These are phyloP conservation scores for Cryptococcus amylolentus DNA, from an alignment of 1,284 basidiomycete species.

Conservation along the genomic window DNA sequence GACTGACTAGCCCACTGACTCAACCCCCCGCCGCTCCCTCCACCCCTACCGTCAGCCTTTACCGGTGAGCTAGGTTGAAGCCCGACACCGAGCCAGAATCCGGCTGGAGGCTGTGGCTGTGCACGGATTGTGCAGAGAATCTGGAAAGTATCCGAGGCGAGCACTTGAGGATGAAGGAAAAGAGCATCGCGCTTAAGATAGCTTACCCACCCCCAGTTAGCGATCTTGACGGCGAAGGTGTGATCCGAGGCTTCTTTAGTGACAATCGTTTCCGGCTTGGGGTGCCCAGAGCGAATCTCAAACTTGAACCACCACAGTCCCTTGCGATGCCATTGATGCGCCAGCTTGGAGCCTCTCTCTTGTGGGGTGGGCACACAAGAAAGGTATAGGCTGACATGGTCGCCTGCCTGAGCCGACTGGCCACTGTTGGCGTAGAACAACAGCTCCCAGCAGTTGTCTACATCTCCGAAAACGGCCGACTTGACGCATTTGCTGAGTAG, in stretches of 20 bases:
- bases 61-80: conserved; percentile 11
- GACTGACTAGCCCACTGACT: conserved; percentile 38
- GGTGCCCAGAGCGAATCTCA: conserved; percentile 61
- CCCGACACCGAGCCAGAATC: conserved; percentile 44
- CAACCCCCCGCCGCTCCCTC: conserved; percentile 36
- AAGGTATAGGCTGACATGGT: conserved; percentile 69
- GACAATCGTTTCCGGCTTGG: conserved; percentile 43
- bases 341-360: conserved; percentile 64
- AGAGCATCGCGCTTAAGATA: conserved; percentile 72
- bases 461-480: conserved; percentile 49
- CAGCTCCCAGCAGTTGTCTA: conserved; percentile 56
- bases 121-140: conserved; percentile 76
- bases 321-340: conserved; percentile 73
- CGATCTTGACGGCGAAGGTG: conserved; percentile 75
- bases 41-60: conserved; percentile 3
- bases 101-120: conserved; percentile 59
- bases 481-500: conserved; percentile 47
- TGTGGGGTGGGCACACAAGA: conserved; percentile 74
- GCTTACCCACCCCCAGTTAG: conserved; percentile 76
- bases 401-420: conserved; percentile 48
- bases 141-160: conserved; percentile 60
- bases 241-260: conserved; percentile 78
- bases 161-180: conserved; percentile 62
- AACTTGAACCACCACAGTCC: conserved; percentile 80
- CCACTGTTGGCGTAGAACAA: conserved; percentile 79